Base-by-base conservation (phyloP, 805 yeast genomes). In the Kuraishia hungarica region DNA sequence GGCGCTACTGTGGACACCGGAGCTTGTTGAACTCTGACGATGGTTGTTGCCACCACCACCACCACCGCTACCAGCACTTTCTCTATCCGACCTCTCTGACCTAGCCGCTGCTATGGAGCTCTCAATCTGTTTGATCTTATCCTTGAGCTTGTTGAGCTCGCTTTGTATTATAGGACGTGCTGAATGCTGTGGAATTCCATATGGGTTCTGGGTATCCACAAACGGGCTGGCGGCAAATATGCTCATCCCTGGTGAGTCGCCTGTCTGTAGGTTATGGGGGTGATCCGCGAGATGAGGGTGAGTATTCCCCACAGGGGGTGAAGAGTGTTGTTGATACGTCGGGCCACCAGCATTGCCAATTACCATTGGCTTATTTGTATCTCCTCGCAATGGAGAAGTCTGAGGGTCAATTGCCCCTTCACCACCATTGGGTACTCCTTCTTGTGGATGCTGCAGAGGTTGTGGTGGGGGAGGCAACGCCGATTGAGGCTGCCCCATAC, bases 91-190 rank as follows among this genome's bases (percentile, higher is more conserved):
- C 17, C 43, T 35, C 43, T 35, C 17, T 13, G 15, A 7, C n/a
- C 17, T 35, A 15, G 73, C 65, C 5, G 67, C 72, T 0, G 74
- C 71, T 29, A 74, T 69, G 0, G 78, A 72, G 0, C 77, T 75
- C 59, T 78, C 83, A 3, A 78, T 69, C 59, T 75, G 75, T 53
- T 69, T 73, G 47, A 78, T 74, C 55, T 76, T 75, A 10, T 72
- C 71, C 51, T 72, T 72, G 48, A 78, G 61, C 17, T 65, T 57
- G 39, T 77, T 76, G 13, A 69, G 56, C 59, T 69, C 72, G 20
- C 57, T 52, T 50, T 64, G 51, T 2, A 66, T 63, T 4, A 49
- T 23, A 17, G 43, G 43, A 15, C 43, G 43, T 13, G 43, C 43
- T 17, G 43, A 6, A 13, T 35, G 43, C 11, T 35, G 43, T 13